Conservation (phyloP, 139 green algal species). For the Closterium sp. region DNA sequence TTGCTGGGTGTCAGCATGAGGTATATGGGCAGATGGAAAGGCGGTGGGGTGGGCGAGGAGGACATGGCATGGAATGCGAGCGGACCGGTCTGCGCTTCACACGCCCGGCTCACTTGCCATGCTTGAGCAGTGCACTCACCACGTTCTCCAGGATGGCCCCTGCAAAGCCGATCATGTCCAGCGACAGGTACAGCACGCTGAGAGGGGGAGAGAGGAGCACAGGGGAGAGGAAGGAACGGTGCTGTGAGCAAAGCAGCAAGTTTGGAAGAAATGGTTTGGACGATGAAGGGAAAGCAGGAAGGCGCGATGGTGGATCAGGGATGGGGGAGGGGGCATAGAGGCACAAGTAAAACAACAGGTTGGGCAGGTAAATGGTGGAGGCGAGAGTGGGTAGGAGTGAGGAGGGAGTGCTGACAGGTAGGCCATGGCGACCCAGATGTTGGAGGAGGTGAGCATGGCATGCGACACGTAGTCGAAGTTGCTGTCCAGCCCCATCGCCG, state of each 20-base stretch:
- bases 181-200: conserved; percentile 27
- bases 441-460: conserved; percentile 15
- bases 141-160: conserved; percentile 15
- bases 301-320: not conserved
- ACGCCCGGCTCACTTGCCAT: too few relatives aligned
- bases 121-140: conserved; percentile 4
- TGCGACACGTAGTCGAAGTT: conserved; percentile 16
- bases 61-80: too few relatives aligned
- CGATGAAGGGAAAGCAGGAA: not conserved
- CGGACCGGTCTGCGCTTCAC: too few relatives aligned
- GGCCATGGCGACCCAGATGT: conserved; percentile 26
- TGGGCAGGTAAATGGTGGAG: not conserved
- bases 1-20: not conserved
- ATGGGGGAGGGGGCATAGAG: too few relatives aligned
- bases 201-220: not conserved
- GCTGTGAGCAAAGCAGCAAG: not conserved
- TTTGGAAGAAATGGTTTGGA: not conserved
- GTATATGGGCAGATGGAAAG: not conserved
- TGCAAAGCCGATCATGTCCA: conserved; percentile 30
- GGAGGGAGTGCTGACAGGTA: conserved; percentile 3
- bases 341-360: not conserved
- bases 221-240: not conserved
- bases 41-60: too few relatives aligned
- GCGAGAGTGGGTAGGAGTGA: not conserved
- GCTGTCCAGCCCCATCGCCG: not conserved